Base-by-base conservation (phyloP, 371 early-diverging fungal genomes). In the Chytridiales sp. region DNA sequence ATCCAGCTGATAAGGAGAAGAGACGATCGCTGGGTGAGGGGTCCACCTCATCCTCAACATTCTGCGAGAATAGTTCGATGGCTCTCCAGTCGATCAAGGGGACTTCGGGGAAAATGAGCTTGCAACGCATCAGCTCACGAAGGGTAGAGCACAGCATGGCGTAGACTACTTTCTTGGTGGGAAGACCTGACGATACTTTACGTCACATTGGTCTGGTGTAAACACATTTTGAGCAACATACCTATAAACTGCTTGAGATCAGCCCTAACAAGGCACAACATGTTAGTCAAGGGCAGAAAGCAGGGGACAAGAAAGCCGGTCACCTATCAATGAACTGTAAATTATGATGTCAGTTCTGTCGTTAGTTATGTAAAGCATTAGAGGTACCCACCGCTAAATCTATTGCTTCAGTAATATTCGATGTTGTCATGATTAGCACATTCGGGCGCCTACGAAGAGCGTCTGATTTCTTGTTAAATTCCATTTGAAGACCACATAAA, bases 371-470 rank as follows among this genome's bases (percentile, higher is more conserved):
- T 41, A 22, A 17, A 42, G 4, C 11, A 19, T 19, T 1, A 26
- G 11, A 15, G 13, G 50, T 22, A 26, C 44, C 21, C 38, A 48
- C 34, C 43, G 56, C 32, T 21, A 39, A 59, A 79, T 81, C 84
- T 46, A 83, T 85, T 13, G 84, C 83, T 44, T 81, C 78, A 1
- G 83, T 83, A 26, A 87, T 74, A 53, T 87, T 86, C 2, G 85
- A 82, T 1, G 87, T 87, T 17, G 85, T 71, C 62, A 87, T 29
- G 9, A 87, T 70, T 32, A 87, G 64, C 0, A 73, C 85, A 46
- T 84, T 84, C 30, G 62, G 70, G 30, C 58, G 46, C 22, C 70
- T 47, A 59, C 75, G 76, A n/a, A 87, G 64, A 15, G 76, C 66
- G 50, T 87, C 87, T 26, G 80, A 65, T 26, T 62, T 65, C 6